phyloP scores from a whole-genome alignment of 345 rosid species.

The Psidium friedrichsthalianum region DNA sequence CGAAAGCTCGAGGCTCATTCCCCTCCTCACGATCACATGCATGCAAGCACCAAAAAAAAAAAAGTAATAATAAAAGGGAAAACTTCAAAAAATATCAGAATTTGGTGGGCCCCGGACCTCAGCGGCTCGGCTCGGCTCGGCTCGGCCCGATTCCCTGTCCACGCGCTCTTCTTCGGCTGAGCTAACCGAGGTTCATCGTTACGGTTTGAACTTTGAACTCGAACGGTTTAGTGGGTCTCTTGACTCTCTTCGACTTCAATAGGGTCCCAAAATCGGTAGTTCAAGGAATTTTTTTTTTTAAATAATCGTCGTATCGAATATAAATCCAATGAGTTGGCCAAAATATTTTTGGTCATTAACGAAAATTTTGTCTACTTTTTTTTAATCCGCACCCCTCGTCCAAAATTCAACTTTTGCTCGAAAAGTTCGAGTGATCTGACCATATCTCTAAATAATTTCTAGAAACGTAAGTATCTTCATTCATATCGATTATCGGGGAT shows the following conservation, averaged over 20 bases:
- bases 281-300: not conserved
- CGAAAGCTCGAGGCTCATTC: not conserved
- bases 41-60: not conserved
- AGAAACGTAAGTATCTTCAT: not conserved
- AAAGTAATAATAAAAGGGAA: not conserved
- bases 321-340: fast-evolving
- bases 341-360: not conserved
- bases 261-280: not conserved
- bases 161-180: not conserved
- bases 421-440: fast-evolving
- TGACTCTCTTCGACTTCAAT: not conserved
- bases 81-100: not conserved
- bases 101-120: not conserved
- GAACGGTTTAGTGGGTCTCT: not conserved
- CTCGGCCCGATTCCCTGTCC: not conserved
- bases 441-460: fast-evolving
- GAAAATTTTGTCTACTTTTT: not conserved
- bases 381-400: fast-evolving
- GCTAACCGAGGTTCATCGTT: not conserved
- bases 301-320: fast-evolving
- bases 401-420: not conserved
- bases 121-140: not conserved
- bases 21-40: not conserved
- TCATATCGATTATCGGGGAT: not conserved
- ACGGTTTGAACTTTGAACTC: not conserved